Base-by-base conservation (phyloP, 2,329 filamentous ascomycete species). In the Calonectria leucothoes region DNA sequence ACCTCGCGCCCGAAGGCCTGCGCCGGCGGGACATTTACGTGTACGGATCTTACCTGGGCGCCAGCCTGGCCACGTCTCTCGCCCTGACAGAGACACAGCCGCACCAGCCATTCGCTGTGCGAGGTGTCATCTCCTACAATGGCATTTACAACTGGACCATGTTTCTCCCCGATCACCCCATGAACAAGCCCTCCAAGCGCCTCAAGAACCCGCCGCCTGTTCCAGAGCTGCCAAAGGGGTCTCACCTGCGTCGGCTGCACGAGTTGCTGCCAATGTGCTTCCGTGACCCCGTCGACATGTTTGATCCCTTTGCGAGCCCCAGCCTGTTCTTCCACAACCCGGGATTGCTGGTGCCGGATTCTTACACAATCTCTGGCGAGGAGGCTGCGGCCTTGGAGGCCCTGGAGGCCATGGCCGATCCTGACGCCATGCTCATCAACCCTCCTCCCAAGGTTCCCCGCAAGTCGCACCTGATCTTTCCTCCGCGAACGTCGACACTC, bases 111-210 rank as follows among this genome's bases (percentile, higher is more conserved):
- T 85, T 90, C 78, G 85, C 84, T 48, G 84, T 93, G 52, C 86
- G 89, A 12, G 91, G 91, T 10, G 81, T 92, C 37, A 83, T 91
- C 20, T 87, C 88, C 10, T 89, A 89, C 81, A 91, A 93, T 75
- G 91, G 90, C 51, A 86, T 93, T 71, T 93, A 91, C 83, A 89
- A 93, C 83, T 93, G 91, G 91, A 91, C 90, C 70, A 89, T 86
- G 81, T 90, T 92, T 72, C 85, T 91, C 14, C 88, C 89, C 0
- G 86, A 89, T 74, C 89, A 91, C 71, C 85, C 84, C 8, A 81
- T 87, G 73, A 87, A 90, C 76, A 78, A 70, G 7, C 69, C 77
- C 1, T 66, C 75, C 12, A 79, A 73, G 33, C 70, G 61, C 15
- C 67, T 51, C 20, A 81, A 76, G 66, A 71, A 45, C 11, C 69